phyloP scores from a whole-genome alignment of 1,284 basidiomycete genomes.

The Moesziomyces sp. region DNA sequence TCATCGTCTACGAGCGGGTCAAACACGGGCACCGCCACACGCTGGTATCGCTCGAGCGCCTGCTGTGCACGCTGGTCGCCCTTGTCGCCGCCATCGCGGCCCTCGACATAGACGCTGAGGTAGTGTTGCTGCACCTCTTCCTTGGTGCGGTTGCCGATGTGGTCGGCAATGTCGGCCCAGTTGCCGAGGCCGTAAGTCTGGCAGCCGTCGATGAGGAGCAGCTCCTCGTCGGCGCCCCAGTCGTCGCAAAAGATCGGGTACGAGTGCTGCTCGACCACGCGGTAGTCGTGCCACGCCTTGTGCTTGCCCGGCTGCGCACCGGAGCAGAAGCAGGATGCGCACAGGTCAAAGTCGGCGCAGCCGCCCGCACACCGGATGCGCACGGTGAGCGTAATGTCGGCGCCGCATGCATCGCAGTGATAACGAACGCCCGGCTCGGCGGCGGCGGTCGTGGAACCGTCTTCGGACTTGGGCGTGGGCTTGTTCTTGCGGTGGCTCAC shows the following conservation, averaged over 20 bases:
- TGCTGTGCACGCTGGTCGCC: slow-evolving; percentile 56
- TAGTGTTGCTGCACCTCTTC: slow-evolving; percentile 96
- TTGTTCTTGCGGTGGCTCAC: slow-evolving; percentile 67
- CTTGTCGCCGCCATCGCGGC: slow-evolving; percentile 53
- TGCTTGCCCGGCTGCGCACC: slow-evolving; percentile 90
- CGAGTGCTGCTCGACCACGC: slow-evolving; percentile 93
- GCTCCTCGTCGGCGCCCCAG: slow-evolving; percentile 99
- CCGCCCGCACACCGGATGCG: slow-evolving; percentile 65
- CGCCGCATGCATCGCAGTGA: slow-evolving; percentile 66
- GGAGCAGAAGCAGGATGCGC: slow-evolving; percentile 81
- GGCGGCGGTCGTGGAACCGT: slow-evolving; percentile 52
- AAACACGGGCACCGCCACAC: slow-evolving; percentile 17
- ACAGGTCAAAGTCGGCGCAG: slow-evolving; percentile 69
- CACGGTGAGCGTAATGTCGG: slow-evolving; percentile 67
- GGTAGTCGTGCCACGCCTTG: slow-evolving; percentile 88
- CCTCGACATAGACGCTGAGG: slow-evolving; percentile 79
- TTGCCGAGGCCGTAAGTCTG: slow-evolving; percentile 91
- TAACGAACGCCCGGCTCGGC: slow-evolving; percentile 66
- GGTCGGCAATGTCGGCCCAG: slow-evolving; percentile 96
- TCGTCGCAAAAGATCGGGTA: slow-evolving; percentile 94
- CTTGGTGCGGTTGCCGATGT: slow-evolving; percentile 91
- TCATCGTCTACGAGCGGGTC: slow-evolving; percentile 36
- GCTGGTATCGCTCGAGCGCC: slow-evolving; percentile 27
- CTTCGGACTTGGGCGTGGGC: slow-evolving; percentile 56
- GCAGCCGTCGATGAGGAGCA: slow-evolving; percentile 89